A percentile compares a stretch with the other conserved stretches of the same genome.
Conservation (phyloP, 208 protist species). For the Wallacemonas rigidus region DNA sequence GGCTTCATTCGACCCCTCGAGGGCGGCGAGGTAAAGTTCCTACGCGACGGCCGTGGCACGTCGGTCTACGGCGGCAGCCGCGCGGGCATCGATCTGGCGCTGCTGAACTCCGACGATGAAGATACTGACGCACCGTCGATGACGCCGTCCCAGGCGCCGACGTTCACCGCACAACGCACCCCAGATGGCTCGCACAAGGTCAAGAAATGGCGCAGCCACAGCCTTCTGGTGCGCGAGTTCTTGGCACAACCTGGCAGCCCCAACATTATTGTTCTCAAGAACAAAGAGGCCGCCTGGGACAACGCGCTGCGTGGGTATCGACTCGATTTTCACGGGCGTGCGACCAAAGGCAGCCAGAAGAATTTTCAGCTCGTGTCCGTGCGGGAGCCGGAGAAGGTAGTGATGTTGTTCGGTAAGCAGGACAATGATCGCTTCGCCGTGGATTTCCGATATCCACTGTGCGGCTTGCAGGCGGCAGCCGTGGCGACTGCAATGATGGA, state of each 20-base stretch:
- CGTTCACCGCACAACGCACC: conserved; percentile 11
- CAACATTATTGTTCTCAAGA: conserved; percentile 39
- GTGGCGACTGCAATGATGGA: conserved; percentile 41
- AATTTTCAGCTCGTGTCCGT: conserved; percentile 47
- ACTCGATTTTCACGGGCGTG: conserved; percentile 44
- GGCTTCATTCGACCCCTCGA: conserved; percentile 45
- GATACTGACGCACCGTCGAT: conserved; percentile 20
- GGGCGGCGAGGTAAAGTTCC: conserved; percentile 40
- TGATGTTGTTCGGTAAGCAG: conserved; percentile 51
- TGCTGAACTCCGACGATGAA: conserved; percentile 29
- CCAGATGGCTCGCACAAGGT: not conserved
- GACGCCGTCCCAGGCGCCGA: conserved; percentile 19
- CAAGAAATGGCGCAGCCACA: conserved; percentile 28
- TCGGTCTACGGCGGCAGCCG: conserved; percentile 31
- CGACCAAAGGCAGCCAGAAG: conserved; percentile 45
- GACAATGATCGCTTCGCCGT: conserved; percentile 35
- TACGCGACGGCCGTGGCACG: conserved; percentile 38
- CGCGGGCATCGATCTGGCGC: conserved; percentile 30
- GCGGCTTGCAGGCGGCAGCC: conserved; percentile 39
- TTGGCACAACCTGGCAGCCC: conserved; percentile 23
- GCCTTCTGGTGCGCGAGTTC: conserved; percentile 30
- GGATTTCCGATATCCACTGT: conserved; percentile 45
- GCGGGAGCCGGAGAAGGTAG: conserved; percentile 37
- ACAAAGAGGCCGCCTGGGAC: conserved; percentile 44
- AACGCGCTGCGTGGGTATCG: conserved; percentile 41